These are phyloP conservation scores for Pyrrhoderma noxium DNA, from an alignment of 1,284 basidiomycete genomes.

Conservation along the genomic window DNA sequence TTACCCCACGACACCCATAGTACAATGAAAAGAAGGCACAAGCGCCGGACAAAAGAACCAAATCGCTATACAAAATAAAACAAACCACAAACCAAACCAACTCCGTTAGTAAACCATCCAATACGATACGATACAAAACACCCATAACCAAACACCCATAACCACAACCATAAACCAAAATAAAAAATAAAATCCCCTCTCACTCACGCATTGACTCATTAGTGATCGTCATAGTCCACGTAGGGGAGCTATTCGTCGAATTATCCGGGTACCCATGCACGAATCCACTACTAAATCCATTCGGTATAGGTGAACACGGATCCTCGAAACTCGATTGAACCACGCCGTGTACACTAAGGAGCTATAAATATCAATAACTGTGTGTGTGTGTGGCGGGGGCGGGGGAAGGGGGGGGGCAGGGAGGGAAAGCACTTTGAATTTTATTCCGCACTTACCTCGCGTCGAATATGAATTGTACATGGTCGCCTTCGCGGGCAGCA, in stretches of 20 bases:
- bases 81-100: background rate
- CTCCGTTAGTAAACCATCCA: too few relatives aligned
- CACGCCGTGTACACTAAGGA: conserved; percentile 14
- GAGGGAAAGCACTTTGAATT: too few relatives aligned
- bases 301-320: conserved; percentile 17
- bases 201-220: conserved; percentile 17
- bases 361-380: background rate
- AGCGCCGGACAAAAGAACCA: conserved; percentile 19
- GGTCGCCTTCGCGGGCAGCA: conserved; percentile 10
- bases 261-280: conserved; percentile 3
- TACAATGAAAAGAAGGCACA: conserved; percentile 16
- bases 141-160: too few relatives aligned
- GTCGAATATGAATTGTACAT: conserved; percentile 12
- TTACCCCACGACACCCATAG: conserved; percentile 20
- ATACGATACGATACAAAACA: too few relatives aligned
- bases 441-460: conserved; percentile 8
- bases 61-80: conserved; percentile 9
- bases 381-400: background rate
- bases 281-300: conserved; percentile 18
- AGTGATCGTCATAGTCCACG: conserved; percentile 17
- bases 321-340: conserved; percentile 18
- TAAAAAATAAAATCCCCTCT: background rate
- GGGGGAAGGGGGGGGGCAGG: too few relatives aligned
- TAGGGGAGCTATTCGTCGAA: background rate
- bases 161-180: too few relatives aligned